Conservation (phyloP, 495 filamentous ascomycete species). For the Sphaerosporella brunnea region DNA sequence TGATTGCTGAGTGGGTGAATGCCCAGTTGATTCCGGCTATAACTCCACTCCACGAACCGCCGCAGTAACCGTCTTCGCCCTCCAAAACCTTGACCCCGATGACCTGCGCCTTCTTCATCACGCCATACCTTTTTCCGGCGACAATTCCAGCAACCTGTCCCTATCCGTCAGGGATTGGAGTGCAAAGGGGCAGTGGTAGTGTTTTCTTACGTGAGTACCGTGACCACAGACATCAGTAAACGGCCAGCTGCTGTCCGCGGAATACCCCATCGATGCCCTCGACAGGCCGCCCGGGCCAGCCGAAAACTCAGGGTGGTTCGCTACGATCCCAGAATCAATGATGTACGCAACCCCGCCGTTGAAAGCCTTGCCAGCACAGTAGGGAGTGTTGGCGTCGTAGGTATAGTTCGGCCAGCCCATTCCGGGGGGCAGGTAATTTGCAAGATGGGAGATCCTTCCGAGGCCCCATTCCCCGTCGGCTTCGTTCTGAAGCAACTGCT, state of each 20-base stretch:
- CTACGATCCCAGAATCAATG: constrained; percentile 10
- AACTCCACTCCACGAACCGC: constrained; percentile 39
- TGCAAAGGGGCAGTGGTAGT: too few relatives aligned
- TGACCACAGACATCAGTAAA: constrained; percentile 31
- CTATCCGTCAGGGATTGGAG: too few relatives aligned
- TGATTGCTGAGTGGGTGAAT: constrained; percentile 31
- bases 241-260: not conserved
- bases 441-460: constrained; percentile 9
- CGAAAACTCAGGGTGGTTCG: constrained; percentile 9
- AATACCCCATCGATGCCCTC: too few relatives aligned
- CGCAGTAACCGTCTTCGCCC: constrained; percentile 25
- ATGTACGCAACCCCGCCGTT: constrained; percentile 7
- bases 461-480: constrained; percentile 8
- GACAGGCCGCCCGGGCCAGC: not conserved
- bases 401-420: not conserved
- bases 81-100: constrained; percentile 49
- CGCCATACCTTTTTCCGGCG: constrained; percentile 43
- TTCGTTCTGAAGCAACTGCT: not conserved
- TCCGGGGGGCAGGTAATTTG: not conserved
- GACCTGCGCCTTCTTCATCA: constrained; percentile 43
- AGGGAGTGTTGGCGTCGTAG: not conserved
- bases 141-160: constrained; percentile 48
- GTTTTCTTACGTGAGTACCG: constrained; percentile 57
- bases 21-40: constrained; percentile 44
- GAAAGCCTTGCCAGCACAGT: not conserved